These are phyloP conservation scores for Candida methanosorbosa DNA, from an alignment of 805 yeast genomes.

Conservation along the genomic window DNA sequence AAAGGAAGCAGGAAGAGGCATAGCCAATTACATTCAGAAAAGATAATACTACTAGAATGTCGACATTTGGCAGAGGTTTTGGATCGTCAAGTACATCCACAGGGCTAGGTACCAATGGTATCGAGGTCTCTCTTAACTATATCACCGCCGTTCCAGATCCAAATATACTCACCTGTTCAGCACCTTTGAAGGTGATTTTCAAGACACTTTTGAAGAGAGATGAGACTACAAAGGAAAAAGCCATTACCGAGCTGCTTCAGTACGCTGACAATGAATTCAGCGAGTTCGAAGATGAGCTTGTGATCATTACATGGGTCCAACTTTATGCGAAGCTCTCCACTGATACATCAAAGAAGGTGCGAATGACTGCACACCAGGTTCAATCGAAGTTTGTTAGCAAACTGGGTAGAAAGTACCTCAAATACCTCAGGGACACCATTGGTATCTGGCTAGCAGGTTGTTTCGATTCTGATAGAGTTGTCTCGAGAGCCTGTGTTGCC, in stretches of 20 bases:
- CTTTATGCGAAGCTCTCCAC: conserved; percentile 71
- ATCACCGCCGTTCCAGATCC: conserved; percentile 76
- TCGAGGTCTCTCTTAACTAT: conserved; percentile 61
- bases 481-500: conserved; percentile 38
- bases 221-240: conserved; percentile 77
- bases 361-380: conserved; percentile 53
- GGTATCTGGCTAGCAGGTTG: conserved; percentile 69
- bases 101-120: conserved; percentile 28
- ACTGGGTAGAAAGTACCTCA: conserved; percentile 50
- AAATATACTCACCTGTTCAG: conserved; percentile 34
- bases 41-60: no score
- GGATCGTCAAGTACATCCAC: conserved; percentile 7
- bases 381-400: conserved; percentile 45
- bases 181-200: conserved; percentile 51
- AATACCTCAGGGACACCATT: conserved; percentile 60
- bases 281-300: conserved; percentile 37
- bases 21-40: no score
- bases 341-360: conserved; percentile 59
- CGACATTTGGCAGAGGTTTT: conserved; percentile 9
- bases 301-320: conserved; percentile 66
- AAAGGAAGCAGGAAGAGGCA: no score
- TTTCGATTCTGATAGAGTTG: conserved; percentile 61
- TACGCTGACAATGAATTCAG: conserved; percentile 19
- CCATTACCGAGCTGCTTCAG: conserved; percentile 45
- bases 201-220: conserved; percentile 74